These are phyloP conservation scores for Alternaria arbusti DNA, from an alignment of 2,329 filamentous ascomycete species.

Conservation along the genomic window DNA sequence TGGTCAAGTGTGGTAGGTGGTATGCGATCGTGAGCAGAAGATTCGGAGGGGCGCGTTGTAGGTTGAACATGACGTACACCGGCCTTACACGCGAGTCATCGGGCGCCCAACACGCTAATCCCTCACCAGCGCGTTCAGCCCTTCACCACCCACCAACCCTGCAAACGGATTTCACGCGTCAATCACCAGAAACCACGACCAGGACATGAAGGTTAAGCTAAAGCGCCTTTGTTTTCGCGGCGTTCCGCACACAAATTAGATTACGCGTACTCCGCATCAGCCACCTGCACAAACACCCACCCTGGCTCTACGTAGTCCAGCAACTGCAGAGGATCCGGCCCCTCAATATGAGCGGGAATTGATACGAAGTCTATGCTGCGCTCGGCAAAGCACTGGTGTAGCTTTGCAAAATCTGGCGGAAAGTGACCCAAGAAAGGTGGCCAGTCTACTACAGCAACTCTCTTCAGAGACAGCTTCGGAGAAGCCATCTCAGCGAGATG, in stretches of 20 bases:
- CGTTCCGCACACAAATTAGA: background rate
- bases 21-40: background rate
- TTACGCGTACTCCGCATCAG: background rate
- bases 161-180: background rate
- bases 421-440: conserved; percentile 6
- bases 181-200: background rate
- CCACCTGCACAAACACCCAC: conserved; percentile 7
- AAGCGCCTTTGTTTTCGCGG: background rate
- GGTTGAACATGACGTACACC: conserved; percentile 12
- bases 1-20: background rate
- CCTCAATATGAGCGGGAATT: conserved; percentile 4
- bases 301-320: conserved; percentile 10
- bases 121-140: background rate
- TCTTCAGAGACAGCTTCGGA: background rate
- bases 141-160: background rate
- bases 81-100: conserved; percentile 3
- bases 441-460: conserved; percentile 8
- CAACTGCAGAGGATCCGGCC: conserved; percentile 1
- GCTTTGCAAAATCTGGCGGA: conserved; percentile 4
- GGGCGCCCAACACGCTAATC: background rate
- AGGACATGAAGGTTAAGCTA: background rate
- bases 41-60: conserved; percentile 12
- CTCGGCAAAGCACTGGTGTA: conserved; percentile 4
- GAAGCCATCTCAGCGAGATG: conserved; percentile 1
- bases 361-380: conserved; percentile 2